Evolutionary conservation across 164 flowering plant genomes (phyloP), one percentile per base, ranked within the genome.

Genomic region (Umbilicus rupestris): DNA sequence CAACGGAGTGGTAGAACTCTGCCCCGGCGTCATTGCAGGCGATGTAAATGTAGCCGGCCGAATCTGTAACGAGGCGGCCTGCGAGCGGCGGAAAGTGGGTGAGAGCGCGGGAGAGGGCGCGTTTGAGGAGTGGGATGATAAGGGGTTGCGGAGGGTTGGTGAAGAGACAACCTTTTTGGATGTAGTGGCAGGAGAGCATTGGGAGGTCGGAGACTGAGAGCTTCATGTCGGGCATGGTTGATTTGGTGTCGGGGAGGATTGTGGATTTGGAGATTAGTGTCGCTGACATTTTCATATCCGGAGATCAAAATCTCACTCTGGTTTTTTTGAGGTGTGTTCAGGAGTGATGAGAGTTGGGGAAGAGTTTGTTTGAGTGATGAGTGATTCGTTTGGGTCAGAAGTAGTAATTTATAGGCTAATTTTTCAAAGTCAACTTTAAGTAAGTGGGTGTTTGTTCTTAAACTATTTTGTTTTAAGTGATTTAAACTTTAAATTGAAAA

Each of bases 121-220:
- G 50, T 39, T 73, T 76, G 63, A 85, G 80, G n/a, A 35, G 72
- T 7, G 78, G 5, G 37, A 75, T 0, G 45, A 76, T 69, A 7
- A 16, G 17, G 3, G 76, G 71, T 5, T 64, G 12, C 0, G 72
- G 66, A 0, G 89, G 83, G 52, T 57, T 73, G 12, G 82, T 65
- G 72, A 78, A 83, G 65, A 85, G 81, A 15, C 72, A 24, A 31
- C 89, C 87, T 63, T 85, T 85, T 49, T 85, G 89, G 55, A 85
- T 85, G 76, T 85, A 85, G 64, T 85, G 84, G 62, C 84, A 78
- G 20, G 87, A 85, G 24, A 85, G 78, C 89, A 85, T 85, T 1
- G 87, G 85, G 24, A 85, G 82, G 62, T 85, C 89, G 5, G 90
- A 83, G 39, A 76, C 79, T 1, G 87, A 82, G 63, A 83, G 83